Evolutionary conservation across 768 basidiomycete species (phyloP), one percentile per base, ranked within the genome.

Genomic region (Cyclocybe aegerita): DNA sequence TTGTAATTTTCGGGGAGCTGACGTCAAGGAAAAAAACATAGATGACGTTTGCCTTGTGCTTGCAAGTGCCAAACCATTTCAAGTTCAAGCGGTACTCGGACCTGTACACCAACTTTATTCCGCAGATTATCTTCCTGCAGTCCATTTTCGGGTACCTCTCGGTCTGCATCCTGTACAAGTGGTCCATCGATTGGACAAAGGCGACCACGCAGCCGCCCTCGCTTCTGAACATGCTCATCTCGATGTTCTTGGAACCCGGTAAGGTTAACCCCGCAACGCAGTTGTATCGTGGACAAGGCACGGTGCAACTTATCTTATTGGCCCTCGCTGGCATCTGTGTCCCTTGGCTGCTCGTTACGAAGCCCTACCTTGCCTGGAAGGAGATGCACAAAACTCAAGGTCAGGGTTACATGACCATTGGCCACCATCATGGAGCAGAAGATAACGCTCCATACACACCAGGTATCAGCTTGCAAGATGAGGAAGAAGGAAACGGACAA

Each of bases 11-110:
- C 14, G 36, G 30, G 39, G 34, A 16, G 29, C n/a, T 43, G 15
- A 31, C 42, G 55, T 42, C 59, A 48, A 37, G 45, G 34, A 49
- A 49, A 32, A 23, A 52, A 51, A 50, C 39, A 15, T 60, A 99
- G 96, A 99, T 99, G 97, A 93, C 96, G 12, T 99, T 98, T 65
- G 94, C 97, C 7, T 77, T 98, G 56, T 98, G 93, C 69, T 77
- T 99, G 31, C 95, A 98, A 77, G 74, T 98, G 4, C 93, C 93
- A 33, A 99, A 99, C 70, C 93, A 96, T 73, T 66, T 98, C 63
- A 92, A 80, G 68, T 98, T 98, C 80, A 93, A 91, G 66, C 88
- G 91, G 15, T 77, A 77, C 34, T 69, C 85, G 55, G 93, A 93
- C 60, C 87, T 99, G 59, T 97, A 86, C 67, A 88, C 90, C 60